Percentiles rank a stretch among this genome's conserved stretches.
phyloP scores from a whole-genome alignment of 768 basidiomycete species.

The Podaxis sp. region DNA sequence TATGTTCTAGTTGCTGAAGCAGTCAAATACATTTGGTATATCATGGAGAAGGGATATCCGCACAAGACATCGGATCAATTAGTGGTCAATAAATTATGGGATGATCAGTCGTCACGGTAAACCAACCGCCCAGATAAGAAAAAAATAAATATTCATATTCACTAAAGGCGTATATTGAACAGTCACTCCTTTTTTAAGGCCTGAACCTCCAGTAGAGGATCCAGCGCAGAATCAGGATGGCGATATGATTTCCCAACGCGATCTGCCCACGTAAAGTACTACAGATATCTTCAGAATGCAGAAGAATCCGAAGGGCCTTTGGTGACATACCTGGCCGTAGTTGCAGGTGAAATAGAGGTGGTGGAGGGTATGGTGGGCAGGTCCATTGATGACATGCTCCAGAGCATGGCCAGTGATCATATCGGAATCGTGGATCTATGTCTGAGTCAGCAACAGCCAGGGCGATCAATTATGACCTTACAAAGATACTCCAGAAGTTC shows the following conservation, averaged over 20 bases:
- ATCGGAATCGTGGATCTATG: conserved; percentile 95
- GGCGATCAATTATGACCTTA: conserved; percentile 35
- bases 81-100: neutral
- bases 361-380: conserved; percentile 95
- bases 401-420: conserved; percentile 92
- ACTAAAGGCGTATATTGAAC: conserved; percentile 1
- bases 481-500: conserved; percentile 92
- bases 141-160: conserved; percentile 15
- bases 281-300: conserved; percentile 17
- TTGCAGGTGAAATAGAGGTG: conserved; percentile 97
- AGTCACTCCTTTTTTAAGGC: conserved; percentile 21
- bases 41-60: neutral
- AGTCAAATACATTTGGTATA: neutral
- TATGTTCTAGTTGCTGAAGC: neutral
- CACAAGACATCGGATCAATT: neutral
- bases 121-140: neutral
- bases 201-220: conserved; percentile 75
- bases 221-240: conserved; percentile 76
- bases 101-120: neutral
- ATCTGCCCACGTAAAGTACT: conserved; percentile 99
- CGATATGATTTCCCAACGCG: conserved; percentile 81
- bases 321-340: conserved; percentile 73
- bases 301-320: neutral
- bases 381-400: conserved; percentile 93
- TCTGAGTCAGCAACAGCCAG: neutral